These are phyloP conservation scores for Barnettozyma botsteinii DNA, from an alignment of 805 yeast species.

Conservation along the genomic window DNA sequence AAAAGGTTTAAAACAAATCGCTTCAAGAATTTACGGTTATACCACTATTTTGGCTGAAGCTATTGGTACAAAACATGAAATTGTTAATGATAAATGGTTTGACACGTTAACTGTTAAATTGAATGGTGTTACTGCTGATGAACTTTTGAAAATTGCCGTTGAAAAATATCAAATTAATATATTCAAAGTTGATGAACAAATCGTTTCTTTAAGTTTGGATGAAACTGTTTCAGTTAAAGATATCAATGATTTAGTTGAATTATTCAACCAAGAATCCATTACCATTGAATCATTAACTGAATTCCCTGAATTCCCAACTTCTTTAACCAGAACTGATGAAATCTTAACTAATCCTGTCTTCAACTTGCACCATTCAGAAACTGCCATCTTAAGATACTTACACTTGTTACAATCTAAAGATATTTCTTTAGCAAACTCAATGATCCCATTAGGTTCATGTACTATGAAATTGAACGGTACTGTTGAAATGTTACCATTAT, in stretches of 20 bases:
- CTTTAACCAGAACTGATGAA: slow-evolving; percentile 48
- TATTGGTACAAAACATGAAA: slow-evolving; percentile 41
- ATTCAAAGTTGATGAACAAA: slow-evolving; percentile 54
- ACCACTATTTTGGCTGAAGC: slow-evolving; percentile 66
- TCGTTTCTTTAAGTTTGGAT: slow-evolving; percentile 81
- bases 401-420: slow-evolving; percentile 83
- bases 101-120: slow-evolving; percentile 77
- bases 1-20: slow-evolving; percentile 72
- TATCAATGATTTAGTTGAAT: slow-evolving; percentile 45
- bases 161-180: slow-evolving; percentile 64
- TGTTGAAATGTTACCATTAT: slow-evolving; percentile 87
- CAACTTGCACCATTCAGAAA: slow-evolving; percentile 86
- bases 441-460: slow-evolving; percentile 97
- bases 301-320: slow-evolving; percentile 47
- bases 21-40: slow-evolving; percentile 66
- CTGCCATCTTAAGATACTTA: slow-evolving; percentile 88
- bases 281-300: slow-evolving; percentile 22
- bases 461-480: slow-evolving; percentile 97
- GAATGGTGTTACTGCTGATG: slow-evolving; percentile 46
- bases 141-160: slow-evolving; percentile 52
- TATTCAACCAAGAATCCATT: slow-evolving; percentile 47
- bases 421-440: slow-evolving; percentile 87
- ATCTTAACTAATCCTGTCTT: slow-evolving; percentile 73
- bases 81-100: slow-evolving; percentile 65
- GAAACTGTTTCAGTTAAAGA: slow-evolving; percentile 74